Evolutionary conservation across 208 protist species (phyloP).

Genomic region (Acanthamoeba healyi): DNA sequence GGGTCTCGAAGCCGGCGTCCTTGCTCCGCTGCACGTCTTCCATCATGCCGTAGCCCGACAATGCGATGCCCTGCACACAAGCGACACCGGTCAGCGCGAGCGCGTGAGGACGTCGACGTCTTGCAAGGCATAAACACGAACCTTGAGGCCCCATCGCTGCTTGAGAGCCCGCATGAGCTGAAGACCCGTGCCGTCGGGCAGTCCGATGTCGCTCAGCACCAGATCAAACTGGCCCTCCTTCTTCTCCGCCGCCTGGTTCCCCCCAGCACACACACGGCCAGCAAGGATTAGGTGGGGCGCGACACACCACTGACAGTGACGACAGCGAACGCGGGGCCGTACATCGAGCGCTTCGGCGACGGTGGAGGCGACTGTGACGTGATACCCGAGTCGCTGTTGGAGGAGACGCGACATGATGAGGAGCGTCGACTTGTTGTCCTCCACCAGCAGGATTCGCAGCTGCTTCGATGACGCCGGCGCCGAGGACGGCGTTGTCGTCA

Average conservation of each 20-base stretch:
- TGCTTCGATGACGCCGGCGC: not conserved
- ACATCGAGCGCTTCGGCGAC: not conserved
- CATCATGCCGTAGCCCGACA: conserved; percentile 75
- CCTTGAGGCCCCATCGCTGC: not conserved
- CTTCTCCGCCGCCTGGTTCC: not conserved
- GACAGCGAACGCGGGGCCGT: no score
- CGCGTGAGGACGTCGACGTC: no score
- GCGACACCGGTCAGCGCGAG: no score
- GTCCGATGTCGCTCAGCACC: conserved; percentile 66
- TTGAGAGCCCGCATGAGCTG: conserved; percentile 9
- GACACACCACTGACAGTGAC: no score
- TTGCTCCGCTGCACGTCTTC: conserved; percentile 68
- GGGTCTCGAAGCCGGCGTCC: conserved; percentile 38
- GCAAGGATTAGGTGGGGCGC: no score
- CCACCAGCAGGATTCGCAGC: conserved; percentile 21
- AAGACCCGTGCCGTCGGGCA: conserved; percentile 55
- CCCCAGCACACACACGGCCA: not conserved
- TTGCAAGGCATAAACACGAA: no score
- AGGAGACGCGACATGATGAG: conserved; percentile 52
- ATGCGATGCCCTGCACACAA: conserved; percentile 70
- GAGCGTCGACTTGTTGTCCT: conserved; percentile 58
- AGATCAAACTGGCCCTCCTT: conserved; percentile 69
- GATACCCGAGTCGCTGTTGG: conserved; percentile 31
- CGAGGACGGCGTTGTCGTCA: not conserved
- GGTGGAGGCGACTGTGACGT: conserved; percentile 23